Evolutionary conservation across 768 basidiomycete species (phyloP).

Genomic region (Boletellus emodensis): DNA sequence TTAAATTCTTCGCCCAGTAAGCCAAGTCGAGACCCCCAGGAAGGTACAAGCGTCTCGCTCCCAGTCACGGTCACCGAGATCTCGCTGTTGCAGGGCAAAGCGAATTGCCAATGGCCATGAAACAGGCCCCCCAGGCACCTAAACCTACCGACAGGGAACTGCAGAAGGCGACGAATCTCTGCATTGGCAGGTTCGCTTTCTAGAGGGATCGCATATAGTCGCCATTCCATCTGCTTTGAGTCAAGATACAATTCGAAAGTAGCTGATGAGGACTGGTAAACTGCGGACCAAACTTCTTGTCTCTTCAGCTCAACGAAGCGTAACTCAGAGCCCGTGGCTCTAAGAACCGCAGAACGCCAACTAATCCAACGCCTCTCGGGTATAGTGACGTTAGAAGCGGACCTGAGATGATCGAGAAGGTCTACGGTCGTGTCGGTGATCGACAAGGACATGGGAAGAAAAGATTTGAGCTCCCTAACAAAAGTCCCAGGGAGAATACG

Average conservation of each 20-base stretch:
- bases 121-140: slow-evolving; percentile 56
- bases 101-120: slow-evolving; percentile 74
- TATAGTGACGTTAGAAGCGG: slow-evolving; percentile 38
- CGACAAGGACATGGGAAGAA: slow-evolving; percentile 82
- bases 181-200: slow-evolving; percentile 70
- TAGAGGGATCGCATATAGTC: slow-evolving; percentile 70
- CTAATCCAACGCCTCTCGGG: slow-evolving; percentile 56
- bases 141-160: slow-evolving; percentile 74
- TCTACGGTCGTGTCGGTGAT: slow-evolving; percentile 47
- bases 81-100: slow-evolving; percentile 56
- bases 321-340: slow-evolving; percentile 58
- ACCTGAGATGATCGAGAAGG: slow-evolving; percentile 50
- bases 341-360: slow-evolving; percentile 67
- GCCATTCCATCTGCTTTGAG: slow-evolving; percentile 79
- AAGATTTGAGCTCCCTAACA: slow-evolving; percentile 69
- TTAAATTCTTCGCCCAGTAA: slow-evolving; percentile 61
- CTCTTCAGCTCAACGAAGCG: slow-evolving; percentile 84
- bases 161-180: slow-evolving; percentile 69
- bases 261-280: slow-evolving; percentile 70
- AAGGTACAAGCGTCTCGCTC: slow-evolving; percentile 64
- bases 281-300: slow-evolving; percentile 81
- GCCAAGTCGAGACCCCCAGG: slow-evolving; percentile 84
- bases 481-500: slow-evolving; percentile 75
- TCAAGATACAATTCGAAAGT: slow-evolving; percentile 74
- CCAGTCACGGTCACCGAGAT: slow-evolving; percentile 57